A percentile compares a stretch with the other conserved stretches of the same genome.
phyloP scores from a whole-genome alignment of 768 basidiomycete genomes.

The Rhodocollybia butyracea region DNA sequence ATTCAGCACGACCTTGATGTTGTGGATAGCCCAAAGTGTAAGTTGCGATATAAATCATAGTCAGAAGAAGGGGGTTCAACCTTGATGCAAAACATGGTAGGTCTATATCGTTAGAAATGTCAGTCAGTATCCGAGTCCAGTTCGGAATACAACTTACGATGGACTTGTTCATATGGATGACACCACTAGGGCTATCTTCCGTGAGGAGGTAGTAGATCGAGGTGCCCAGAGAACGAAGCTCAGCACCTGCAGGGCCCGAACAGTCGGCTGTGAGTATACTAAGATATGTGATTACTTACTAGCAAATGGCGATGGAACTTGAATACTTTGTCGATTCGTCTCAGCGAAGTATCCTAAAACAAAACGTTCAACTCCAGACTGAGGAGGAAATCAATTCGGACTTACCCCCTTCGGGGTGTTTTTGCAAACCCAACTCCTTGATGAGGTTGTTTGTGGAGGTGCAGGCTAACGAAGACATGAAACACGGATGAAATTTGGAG shows the following conservation, averaged over 20 bases:
- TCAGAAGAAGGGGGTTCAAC: too few species aligned
- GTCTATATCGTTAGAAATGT: slow-evolving; percentile 29
- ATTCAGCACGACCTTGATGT: slow-evolving; percentile 48
- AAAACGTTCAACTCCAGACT: not conserved
- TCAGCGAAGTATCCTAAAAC: slow-evolving; percentile 1
- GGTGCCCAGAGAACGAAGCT: slow-evolving; percentile 33
- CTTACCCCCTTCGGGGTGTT: slow-evolving; percentile 3
- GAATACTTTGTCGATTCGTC: not conserved
- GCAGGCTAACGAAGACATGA: too few species aligned
- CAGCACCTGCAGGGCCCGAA: slow-evolving; percentile 16
- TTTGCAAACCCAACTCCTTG: not conserved
- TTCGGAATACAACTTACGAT: slow-evolving; percentile 28
- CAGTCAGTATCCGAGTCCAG: too few species aligned
- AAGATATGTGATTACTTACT: not conserved
- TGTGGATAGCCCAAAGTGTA: too few species aligned
- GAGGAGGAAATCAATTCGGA: not conserved
- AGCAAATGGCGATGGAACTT: slow-evolving; percentile 1
- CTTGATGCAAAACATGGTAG: slow-evolving; percentile 48
- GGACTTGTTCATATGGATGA: slow-evolving; percentile 48
- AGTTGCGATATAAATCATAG: too few species aligned
- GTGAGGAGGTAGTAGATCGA: slow-evolving; percentile 49
- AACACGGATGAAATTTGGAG: not conserved
- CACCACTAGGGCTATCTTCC: slow-evolving; percentile 33
- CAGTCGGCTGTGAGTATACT: not conserved
- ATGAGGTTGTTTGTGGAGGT: not conserved